Evolutionary conservation across 805 yeast genomes (phyloP).

Genomic region (Kodamaea leandrae): DNA sequence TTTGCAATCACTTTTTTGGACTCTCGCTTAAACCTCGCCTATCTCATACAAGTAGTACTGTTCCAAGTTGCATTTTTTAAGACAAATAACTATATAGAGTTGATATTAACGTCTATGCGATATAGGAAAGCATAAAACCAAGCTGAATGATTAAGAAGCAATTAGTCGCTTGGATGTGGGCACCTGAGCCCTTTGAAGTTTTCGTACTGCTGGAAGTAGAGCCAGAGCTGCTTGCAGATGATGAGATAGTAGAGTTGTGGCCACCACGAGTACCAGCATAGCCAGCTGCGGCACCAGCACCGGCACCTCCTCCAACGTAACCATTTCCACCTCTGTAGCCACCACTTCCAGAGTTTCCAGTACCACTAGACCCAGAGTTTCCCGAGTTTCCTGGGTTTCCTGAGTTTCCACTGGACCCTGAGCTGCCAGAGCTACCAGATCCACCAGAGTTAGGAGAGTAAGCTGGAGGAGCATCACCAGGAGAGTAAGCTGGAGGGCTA

Average conservation of each 20-base stretch:
- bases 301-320: background rate
- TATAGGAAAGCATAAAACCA: background rate
- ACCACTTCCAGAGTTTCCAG: background rate
- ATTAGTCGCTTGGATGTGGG: background rate
- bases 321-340: background rate
- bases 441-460: background rate
- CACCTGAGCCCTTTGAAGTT: background rate
- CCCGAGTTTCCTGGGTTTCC: background rate
- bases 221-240: background rate
- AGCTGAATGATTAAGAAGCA: background rate
- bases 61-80: background rate
- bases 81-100: background rate
- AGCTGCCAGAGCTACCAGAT: background rate
- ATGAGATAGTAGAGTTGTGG: background rate
- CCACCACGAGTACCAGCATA: background rate
- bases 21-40: background rate
- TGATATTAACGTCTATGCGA: background rate
- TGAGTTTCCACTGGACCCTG: background rate
- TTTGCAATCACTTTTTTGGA: constrained; percentile 7
- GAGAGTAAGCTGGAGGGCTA: background rate
- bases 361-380: background rate
- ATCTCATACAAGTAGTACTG: background rate
- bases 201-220: background rate
- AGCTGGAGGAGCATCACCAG: background rate
- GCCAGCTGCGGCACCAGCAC: background rate